Percentiles rank a stretch among this genome's conserved stretches.
phyloP scores from a whole-genome alignment of 129 eudicot species.

The Flaveria sonorensis region DNA sequence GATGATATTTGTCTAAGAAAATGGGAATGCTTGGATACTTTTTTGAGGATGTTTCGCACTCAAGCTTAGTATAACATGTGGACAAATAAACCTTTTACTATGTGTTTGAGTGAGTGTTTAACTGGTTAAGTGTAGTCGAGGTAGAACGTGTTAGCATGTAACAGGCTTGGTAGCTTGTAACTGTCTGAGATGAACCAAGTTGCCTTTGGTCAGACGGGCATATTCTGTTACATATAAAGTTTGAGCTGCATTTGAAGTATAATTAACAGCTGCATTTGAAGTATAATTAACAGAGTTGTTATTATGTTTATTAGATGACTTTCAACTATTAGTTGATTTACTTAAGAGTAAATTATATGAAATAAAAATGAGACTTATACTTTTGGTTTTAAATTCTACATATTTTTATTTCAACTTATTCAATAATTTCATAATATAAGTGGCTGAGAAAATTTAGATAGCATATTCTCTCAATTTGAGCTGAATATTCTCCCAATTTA shows the following conservation, averaged over 20 bases:
- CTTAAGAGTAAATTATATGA: neutral
- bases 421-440: neutral
- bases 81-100: neutral
- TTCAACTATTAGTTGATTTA: neutral
- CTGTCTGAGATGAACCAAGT: neutral
- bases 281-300: neutral
- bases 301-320: neutral
- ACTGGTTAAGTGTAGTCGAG: neutral
- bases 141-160: neutral
- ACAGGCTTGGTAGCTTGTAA: neutral
- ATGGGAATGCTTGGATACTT: neutral
- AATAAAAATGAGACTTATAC: neutral
- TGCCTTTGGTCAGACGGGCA: neutral
- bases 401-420: neutral
- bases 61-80: neutral
- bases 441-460: constrained; percentile 18
- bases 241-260: neutral
- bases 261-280: no score
- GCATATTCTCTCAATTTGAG: constrained; percentile 16
- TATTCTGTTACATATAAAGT: neutral
- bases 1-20: constrained; percentile 10
- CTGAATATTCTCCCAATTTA: constrained; percentile 6
- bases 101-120: neutral
- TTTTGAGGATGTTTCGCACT: constrained; percentile 7
- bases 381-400: neutral